phyloP scores from a whole-genome alignment of 2,329 filamentous ascomycete species.

The Cladosporium austrohemisphaericum region DNA sequence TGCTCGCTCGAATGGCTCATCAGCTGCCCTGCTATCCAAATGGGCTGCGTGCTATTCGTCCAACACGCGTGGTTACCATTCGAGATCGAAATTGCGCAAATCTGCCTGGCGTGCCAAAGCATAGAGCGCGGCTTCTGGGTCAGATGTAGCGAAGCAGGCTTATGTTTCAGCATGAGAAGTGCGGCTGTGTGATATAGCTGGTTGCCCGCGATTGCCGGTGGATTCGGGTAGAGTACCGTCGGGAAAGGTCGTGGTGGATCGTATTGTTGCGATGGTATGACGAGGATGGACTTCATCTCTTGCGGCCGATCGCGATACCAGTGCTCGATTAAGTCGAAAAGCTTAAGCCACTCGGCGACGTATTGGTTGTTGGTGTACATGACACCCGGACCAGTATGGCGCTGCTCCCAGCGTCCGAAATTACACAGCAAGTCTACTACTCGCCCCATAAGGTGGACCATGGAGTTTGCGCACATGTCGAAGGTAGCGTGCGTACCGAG shows the following conservation, averaged over 20 bases:
- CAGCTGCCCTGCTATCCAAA: slow-evolving; percentile 47
- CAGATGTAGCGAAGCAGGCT: slow-evolving; percentile 36
- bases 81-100: slow-evolving; percentile 45
- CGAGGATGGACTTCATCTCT: slow-evolving; percentile 34
- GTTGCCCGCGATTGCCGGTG: slow-evolving; percentile 45
- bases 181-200: slow-evolving; percentile 57
- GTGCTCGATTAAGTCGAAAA: slow-evolving; percentile 33
- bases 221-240: slow-evolving; percentile 46
- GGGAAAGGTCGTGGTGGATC: slow-evolving; percentile 31
- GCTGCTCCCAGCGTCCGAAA: slow-evolving; percentile 30
- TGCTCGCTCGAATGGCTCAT: slow-evolving; percentile 46
- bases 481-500: slow-evolving; percentile 32
- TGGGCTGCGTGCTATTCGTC: slow-evolving; percentile 46
- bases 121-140: slow-evolving; percentile 37
- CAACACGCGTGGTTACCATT: slow-evolving; percentile 45
- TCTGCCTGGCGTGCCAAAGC: slow-evolving; percentile 48
- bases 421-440: slow-evolving; percentile 35
- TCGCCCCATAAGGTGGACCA: slow-evolving; percentile 54
- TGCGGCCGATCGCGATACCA: slow-evolving; percentile 33
- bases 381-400: slow-evolving; percentile 23
- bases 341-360: slow-evolving; percentile 27
- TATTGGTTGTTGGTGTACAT: slow-evolving; percentile 25
- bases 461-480: slow-evolving; percentile 59
- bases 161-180: slow-evolving; percentile 50
- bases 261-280: slow-evolving; percentile 24